These are phyloP conservation scores for Trichoderma lentiforme DNA, from an alignment of 2,329 filamentous ascomycete species.

Conservation along the genomic window DNA sequence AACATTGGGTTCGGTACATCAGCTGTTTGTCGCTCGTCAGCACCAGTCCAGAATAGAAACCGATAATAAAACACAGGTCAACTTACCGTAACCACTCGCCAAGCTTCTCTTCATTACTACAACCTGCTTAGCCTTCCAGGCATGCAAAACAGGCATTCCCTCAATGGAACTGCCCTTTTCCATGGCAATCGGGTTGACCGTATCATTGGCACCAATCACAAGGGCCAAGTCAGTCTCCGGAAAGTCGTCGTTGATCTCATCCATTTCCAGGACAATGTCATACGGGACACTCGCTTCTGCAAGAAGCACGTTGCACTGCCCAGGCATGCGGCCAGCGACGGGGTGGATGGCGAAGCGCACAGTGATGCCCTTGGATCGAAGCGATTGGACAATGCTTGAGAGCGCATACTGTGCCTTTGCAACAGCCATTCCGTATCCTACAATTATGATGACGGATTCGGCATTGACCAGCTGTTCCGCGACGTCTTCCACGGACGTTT, in stretches of 20 bases:
- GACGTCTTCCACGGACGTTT: constrained; percentile 76
- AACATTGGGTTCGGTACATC: constrained; percentile 94
- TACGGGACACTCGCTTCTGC: constrained; percentile 87
- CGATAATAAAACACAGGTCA: no score
- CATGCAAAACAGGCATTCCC: constrained; percentile 88
- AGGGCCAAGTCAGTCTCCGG: constrained; percentile 79
- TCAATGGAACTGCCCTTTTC: constrained; percentile 82
- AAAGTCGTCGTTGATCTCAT: constrained; percentile 94
- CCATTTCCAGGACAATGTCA: constrained; percentile 92
- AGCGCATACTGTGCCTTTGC: constrained; percentile 92
- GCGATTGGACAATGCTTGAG: constrained; percentile 70
- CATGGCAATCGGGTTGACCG: constrained; percentile 84
- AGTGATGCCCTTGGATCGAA: constrained; percentile 72
- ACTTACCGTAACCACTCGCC: constrained; percentile 78
- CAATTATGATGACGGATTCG: constrained; percentile 83
- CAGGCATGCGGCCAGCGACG: constrained; percentile 87
- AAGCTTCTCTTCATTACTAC: constrained; percentile 91
- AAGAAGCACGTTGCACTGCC: constrained; percentile 86
- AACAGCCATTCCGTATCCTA: constrained; percentile 92
- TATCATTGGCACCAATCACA: constrained; percentile 90
- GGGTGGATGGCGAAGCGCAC: constrained; percentile 90
- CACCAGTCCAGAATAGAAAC: no score
- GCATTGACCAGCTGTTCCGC: constrained; percentile 72
- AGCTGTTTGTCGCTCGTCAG: constrained; percentile 45
- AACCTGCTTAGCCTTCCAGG: constrained; percentile 91